Evolutionary conservation across 164 flowering plant species (phyloP).

Genomic region (Vitis amurensis): DNA sequence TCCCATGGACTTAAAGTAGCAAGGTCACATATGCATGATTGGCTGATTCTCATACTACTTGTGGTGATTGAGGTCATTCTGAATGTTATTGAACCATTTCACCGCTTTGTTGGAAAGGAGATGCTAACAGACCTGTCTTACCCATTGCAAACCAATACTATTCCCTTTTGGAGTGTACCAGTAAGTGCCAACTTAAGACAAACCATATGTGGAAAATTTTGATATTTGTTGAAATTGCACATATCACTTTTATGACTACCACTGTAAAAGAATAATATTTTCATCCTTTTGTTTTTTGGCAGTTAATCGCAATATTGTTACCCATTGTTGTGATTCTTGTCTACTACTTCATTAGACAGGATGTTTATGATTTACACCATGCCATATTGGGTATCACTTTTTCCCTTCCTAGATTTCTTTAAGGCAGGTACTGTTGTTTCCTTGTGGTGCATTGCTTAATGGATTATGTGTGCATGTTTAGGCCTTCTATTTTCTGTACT

Average conservation of each 20-base stretch:
- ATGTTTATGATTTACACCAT: conserved; percentile 67
- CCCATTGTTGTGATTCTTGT: conserved; percentile 44
- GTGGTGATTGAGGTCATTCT: conserved; percentile 49
- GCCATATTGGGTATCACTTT: conserved; percentile 45
- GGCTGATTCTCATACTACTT: conserved; percentile 78
- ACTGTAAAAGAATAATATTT: conserved; percentile 2
- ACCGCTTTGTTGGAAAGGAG: conserved; percentile 82
- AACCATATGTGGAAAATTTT: not conserved
- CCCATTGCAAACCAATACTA: conserved; percentile 65
- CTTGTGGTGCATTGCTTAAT: conserved; percentile 1
- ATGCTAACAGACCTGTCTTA: conserved; percentile 79
- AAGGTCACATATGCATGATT: conserved; percentile 76
- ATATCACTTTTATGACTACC: not conserved
- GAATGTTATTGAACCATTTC: conserved; percentile 82
- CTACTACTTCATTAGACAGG: conserved; percentile 46
- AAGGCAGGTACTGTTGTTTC: not conserved
- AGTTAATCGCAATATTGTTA: conserved; percentile 57
- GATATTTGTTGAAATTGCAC: not conserved
- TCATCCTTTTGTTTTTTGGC: conserved; percentile 15
- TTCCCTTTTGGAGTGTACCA: conserved; percentile 82
- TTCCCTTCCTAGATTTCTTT: not conserved
- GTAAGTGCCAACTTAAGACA: conserved; percentile 26
- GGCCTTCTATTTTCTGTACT: conserved; percentile 73
- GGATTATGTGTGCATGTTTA: conserved; percentile 18
- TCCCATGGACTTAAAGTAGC: conserved; percentile 78